phyloP scores from a whole-genome alignment of 2,329 filamentous ascomycete genomes.

The Nemania bipapillata region DNA sequence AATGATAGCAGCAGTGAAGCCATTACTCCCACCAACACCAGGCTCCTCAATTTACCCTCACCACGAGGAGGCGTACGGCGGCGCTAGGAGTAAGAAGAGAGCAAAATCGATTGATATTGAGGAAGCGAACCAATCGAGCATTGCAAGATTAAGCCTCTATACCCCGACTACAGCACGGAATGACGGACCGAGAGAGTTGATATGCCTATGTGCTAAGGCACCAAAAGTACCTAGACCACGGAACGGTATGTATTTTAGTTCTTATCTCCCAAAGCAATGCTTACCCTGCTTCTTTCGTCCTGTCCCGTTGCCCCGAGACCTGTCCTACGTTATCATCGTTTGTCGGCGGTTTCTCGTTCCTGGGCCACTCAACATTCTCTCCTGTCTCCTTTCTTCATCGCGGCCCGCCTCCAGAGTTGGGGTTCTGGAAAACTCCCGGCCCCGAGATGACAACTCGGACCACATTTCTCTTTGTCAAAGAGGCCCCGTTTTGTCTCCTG shows the following conservation, averaged over 20 bases:
- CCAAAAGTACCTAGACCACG: slow-evolving; percentile 69
- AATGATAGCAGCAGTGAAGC: slow-evolving; percentile 32
- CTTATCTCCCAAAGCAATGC: slow-evolving; percentile 31
- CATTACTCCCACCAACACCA: slow-evolving; percentile 30
- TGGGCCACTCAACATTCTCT: slow-evolving; percentile 29
- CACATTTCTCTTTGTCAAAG: slow-evolving; percentile 44
- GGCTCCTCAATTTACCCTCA: slow-evolving; percentile 26
- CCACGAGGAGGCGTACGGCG: slow-evolving; percentile 22
- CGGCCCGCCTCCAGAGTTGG: slow-evolving; percentile 1
- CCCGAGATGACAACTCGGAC: slow-evolving; percentile 47
- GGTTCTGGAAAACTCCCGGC: slow-evolving; percentile 36
- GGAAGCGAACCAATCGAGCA: slow-evolving; percentile 56
- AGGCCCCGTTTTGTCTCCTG: slow-evolving; percentile 41
- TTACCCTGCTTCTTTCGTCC: slow-evolving; percentile 29
- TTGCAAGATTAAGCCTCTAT: slow-evolving; percentile 52
- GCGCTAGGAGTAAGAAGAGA: slow-evolving; percentile 55
- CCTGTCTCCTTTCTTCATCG: not conserved
- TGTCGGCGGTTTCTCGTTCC: slow-evolving; percentile 26
- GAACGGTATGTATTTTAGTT: slow-evolving; percentile 61
- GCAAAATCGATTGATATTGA: slow-evolving; percentile 59
- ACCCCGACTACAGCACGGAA: slow-evolving; percentile 49
- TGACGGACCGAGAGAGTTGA: slow-evolving; percentile 54
- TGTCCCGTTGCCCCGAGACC: slow-evolving; percentile 30
- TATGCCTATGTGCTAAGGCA: slow-evolving; percentile 67
- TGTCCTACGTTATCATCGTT: slow-evolving; percentile 30